These are phyloP conservation scores for Micractinium conductrix DNA, from an alignment of 139 green algal genomes.

Conservation along the genomic window DNA sequence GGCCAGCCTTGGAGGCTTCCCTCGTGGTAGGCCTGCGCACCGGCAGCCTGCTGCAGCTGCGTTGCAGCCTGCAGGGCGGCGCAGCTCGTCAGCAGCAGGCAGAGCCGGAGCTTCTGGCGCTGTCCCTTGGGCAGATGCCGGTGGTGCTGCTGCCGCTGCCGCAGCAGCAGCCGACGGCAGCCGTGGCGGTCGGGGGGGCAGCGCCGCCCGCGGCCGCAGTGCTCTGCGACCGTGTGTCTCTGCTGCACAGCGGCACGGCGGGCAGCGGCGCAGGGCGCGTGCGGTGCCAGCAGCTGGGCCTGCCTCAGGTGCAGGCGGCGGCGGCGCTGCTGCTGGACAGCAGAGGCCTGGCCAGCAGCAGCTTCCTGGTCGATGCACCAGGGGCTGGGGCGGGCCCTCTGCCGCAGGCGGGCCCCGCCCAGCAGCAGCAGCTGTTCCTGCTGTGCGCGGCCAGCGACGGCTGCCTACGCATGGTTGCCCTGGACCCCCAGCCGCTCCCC, in stretches of 20 bases:
- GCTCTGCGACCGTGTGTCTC: constrained; percentile 9
- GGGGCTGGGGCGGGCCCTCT: background rate
- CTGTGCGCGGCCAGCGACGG: constrained; percentile 21
- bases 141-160: constrained; percentile 34
- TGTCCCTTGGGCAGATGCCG: constrained; percentile 23
- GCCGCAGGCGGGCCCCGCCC: background rate
- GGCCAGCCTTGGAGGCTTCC: background rate
- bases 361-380: background rate
- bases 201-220: background rate
- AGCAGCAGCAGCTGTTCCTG: constrained; percentile 31
- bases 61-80: background rate
- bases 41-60: constrained; percentile 21
- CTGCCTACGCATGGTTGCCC: constrained; percentile 22
- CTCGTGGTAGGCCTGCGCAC: constrained; percentile 30
- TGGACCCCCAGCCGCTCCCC: background rate
- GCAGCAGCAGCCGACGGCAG: background rate
- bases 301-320: constrained; percentile 1
- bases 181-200: background rate
- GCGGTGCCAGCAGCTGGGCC: background rate
- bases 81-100: constrained; percentile 6
- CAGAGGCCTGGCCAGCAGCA: background rate
- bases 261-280: background rate
- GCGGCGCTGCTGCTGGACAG: constrained; percentile 8
- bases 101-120: background rate
- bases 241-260: constrained; percentile 3